A percentile compares a stretch with the other conserved stretches of the same genome.
Evolutionary conservation across 1,284 basidiomycete genomes (phyloP).

Genomic region (Boletus calvinii): DNA sequence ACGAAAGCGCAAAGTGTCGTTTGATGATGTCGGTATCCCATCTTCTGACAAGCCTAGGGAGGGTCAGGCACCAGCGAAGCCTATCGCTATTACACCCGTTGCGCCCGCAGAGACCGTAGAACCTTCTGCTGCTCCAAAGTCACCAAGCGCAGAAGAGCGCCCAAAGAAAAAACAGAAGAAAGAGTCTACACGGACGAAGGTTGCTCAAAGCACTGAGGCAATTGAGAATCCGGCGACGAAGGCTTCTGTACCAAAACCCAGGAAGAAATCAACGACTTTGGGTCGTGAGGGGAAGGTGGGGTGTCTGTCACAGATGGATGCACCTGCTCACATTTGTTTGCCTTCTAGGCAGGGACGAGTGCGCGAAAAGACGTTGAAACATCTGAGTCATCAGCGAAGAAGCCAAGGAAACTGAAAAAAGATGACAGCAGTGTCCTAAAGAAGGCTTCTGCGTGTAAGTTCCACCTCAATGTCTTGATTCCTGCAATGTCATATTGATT

Average conservation of each 20-base stretch:
- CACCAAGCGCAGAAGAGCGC: constrained; percentile 7
- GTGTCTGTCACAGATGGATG: background rate
- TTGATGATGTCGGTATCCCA: background rate
- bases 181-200: constrained; percentile 2
- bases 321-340: constrained; percentile 1
- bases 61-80: background rate
- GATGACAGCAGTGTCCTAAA: constrained; percentile 2
- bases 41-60: background rate
- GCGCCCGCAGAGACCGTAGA: background rate
- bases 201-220: background rate
- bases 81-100: background rate
- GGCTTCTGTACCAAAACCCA: background rate
- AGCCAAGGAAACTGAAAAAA: constrained; percentile 6
- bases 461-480: background rate
- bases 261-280: background rate
- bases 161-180: constrained; percentile 25
- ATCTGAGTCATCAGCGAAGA: constrained; percentile 4
- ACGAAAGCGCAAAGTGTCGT: constrained; percentile 27
- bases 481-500: constrained; percentile 1
- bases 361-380: background rate
- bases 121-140: background rate
- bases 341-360: constrained; percentile 11
- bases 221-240: constrained; percentile 1
- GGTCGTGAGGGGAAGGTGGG: constrained; percentile 15
- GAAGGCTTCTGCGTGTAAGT: constrained; percentile 18